Evolutionary conservation across 768 basidiomycete species (phyloP).

Genomic region (Phanerochaete carnosa): DNA sequence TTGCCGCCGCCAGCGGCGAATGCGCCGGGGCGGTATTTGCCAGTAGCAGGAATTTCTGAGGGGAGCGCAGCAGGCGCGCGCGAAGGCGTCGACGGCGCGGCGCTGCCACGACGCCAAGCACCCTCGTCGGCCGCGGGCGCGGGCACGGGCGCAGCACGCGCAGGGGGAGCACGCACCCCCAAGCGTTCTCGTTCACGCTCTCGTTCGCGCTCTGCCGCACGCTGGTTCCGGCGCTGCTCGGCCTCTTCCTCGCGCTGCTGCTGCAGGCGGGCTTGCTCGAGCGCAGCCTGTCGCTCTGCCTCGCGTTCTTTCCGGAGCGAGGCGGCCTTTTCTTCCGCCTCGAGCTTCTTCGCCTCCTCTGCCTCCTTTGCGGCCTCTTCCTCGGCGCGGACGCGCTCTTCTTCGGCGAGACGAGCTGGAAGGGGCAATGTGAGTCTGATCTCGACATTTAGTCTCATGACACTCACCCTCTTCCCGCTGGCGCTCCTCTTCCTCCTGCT

Average conservation of each 20-base stretch:
- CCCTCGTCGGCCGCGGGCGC: constrained; percentile 11
- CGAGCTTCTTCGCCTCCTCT: constrained; percentile 53
- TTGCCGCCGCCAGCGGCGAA: constrained; percentile 30
- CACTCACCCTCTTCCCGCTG: constrained; percentile 50
- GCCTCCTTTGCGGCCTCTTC: constrained; percentile 38
- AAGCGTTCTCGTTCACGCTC: constrained; percentile 13
- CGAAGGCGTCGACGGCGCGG: constrained; percentile 24
- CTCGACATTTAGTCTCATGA: too few species aligned
- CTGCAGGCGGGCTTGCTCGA: constrained; percentile 57
- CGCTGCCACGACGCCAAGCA: constrained; percentile 21
- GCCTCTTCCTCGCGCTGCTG: constrained; percentile 72
- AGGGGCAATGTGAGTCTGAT: neutral
- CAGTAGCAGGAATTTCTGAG: constrained; percentile 28
- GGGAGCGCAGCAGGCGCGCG: constrained; percentile 19
- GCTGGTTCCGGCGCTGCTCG: constrained; percentile 36
- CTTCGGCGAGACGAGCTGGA: constrained; percentile 40
- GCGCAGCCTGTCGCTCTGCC: constrained; percentile 44
- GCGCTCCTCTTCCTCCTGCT: constrained; percentile 39
- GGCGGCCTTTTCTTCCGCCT: constrained; percentile 55
- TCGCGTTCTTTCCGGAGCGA: constrained; percentile 53
- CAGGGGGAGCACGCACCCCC: constrained; percentile 10
- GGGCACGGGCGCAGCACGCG: constrained; percentile 11
- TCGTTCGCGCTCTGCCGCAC: constrained; percentile 29
- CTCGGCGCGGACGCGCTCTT: constrained; percentile 44
- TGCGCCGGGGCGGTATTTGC: constrained; percentile 44